Percentiles rank a stretch among this genome's conserved stretches.
These are phyloP conservation scores for Phytopythium sindhum DNA, from an alignment of 352 stramenopile species.

Conservation along the genomic window DNA sequence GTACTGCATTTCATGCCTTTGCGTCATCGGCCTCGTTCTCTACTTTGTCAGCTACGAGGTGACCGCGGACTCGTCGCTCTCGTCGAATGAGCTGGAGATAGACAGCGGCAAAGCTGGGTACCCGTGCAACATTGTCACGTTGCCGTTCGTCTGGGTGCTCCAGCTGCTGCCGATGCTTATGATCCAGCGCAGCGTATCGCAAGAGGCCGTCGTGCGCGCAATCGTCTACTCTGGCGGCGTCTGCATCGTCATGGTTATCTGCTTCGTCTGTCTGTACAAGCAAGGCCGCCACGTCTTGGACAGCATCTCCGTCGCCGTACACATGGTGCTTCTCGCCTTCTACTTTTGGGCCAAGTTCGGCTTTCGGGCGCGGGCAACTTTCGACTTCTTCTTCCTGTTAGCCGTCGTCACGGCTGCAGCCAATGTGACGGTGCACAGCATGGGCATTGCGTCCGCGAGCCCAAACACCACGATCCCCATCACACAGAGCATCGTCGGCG, in stretches of 20 bases:
- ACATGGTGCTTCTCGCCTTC: slow-evolving; percentile 56
- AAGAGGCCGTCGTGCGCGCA: slow-evolving; percentile 64
- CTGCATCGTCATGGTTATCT: slow-evolving; percentile 52
- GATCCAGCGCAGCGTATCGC: slow-evolving; percentile 77
- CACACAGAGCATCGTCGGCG: slow-evolving; percentile 43
- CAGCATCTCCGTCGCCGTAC: slow-evolving; percentile 46
- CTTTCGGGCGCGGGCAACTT: slow-evolving; percentile 70
- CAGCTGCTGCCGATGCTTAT: slow-evolving; percentile 84
- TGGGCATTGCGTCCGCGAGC: slow-evolving; percentile 33
- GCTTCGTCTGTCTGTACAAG: slow-evolving; percentile 57
- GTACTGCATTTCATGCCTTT: slow-evolving; percentile 73
- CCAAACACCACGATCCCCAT: slow-evolving; percentile 29
- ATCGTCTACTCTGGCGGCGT: slow-evolving; percentile 67
- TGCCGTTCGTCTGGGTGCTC: slow-evolving; percentile 71
- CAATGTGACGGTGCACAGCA: slow-evolving; percentile 47
- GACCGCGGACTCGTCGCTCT: slow-evolving; percentile 17
- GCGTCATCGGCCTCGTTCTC: slow-evolving; percentile 43
- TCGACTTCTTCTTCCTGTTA: slow-evolving; percentile 80
- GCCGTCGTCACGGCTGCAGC: slow-evolving; percentile 42
- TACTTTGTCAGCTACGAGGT: slow-evolving; percentile 50
- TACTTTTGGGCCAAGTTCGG: slow-evolving; percentile 82
- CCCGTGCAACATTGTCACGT: slow-evolving; percentile 49
- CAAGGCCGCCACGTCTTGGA: slow-evolving; percentile 43
- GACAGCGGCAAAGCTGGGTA: slow-evolving; percentile 27
- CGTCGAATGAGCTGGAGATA: slow-evolving; percentile 15